Evolutionary conservation across 495 filamentous ascomycete genomes (phyloP), one percentile per base, ranked within the genome.

Genomic region (Chaetomium fimeti): DNA sequence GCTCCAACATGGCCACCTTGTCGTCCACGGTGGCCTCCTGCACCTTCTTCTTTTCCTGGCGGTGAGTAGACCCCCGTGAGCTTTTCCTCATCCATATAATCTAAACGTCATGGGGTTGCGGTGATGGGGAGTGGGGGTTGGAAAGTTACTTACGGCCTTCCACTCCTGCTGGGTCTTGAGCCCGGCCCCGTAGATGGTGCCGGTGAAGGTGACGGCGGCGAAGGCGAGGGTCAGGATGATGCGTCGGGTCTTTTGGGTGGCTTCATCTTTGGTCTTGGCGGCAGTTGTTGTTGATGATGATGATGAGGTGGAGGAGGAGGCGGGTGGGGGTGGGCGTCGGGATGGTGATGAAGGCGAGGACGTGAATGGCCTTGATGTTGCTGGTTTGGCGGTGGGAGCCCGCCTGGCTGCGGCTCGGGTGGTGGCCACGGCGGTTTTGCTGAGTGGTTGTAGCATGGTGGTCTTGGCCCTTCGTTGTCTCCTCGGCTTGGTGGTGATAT

Each of bases 131-230:
- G 5, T 18, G 18, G 16, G 11, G 16, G 5, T 32, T 32, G 13
- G 9, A 40, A 40, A 15, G 11, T 43, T 43, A 18, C 71, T 5
- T 69, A 77, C 77, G 5, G 67, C 62, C 13, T 66, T 68, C 54
- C 65, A 73, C 36, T 87, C 81, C 63, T 79, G 72, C 62, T 73
- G 72, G 60, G 76, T 80, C 74, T 87, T 87, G 36, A 88, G 69
- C n/a, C 79, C 79, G 3, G 85, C 85, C 24, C 85, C 85, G 69
- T 85, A 85, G 61, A 79, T 76, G 0, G 81, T 72, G 52, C 85
- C 83, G 0, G 76, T 77, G 32, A 78, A 72, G 24, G 78, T 82
- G 32, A 84, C 75, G 29, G 78, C 79, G 2, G 83, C 75, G 57
- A 85, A 76, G 12, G 76, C 75, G 18, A 71, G 80, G 1, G 85